Percentiles rank a stretch among this genome's conserved stretches.
These are phyloP conservation scores for Kwoniella heveanensis DNA, from an alignment of 768 basidiomycete species.

Conservation along the genomic window DNA sequence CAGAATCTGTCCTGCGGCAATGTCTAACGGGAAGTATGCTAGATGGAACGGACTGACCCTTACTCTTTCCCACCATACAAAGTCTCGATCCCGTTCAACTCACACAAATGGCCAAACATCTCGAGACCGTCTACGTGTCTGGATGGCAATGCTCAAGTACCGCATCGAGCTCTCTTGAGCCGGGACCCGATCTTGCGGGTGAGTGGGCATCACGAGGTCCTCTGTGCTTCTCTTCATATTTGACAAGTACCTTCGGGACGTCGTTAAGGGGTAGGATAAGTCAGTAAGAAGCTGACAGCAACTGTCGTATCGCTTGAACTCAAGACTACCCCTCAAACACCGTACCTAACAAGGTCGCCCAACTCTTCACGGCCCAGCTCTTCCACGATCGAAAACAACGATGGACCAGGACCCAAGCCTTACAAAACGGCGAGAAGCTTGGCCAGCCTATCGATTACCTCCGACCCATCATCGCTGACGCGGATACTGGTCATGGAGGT, in stretches of 20 bases:
- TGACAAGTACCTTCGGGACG: too few relatives aligned
- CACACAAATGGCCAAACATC: conserved; percentile 95
- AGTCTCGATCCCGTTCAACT: conserved; percentile 97
- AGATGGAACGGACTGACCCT: too few relatives aligned
- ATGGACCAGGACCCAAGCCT: conserved; percentile 45
- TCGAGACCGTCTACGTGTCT: conserved; percentile 98
- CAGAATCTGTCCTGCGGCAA: too few relatives aligned
- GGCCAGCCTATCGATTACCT: conserved; percentile 78
- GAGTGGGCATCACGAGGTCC: too few relatives aligned
- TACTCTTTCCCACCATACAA: too few relatives aligned
- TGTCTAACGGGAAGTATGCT: too few relatives aligned
- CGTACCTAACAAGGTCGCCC: conserved; percentile 97
- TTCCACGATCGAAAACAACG: conserved; percentile 99
- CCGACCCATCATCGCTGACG: conserved; percentile 92
- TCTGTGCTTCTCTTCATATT: too few relatives aligned
- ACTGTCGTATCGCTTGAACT: too few relatives aligned
- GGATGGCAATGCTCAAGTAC: conserved; percentile 85
- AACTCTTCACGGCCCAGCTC: conserved; percentile 94
- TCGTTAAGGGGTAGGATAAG: too few relatives aligned
- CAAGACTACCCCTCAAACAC: conserved; percentile 97
- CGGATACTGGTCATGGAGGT: conserved; percentile 91
- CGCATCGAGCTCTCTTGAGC: conserved; percentile 89
- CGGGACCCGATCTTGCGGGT: conserved; percentile 98
- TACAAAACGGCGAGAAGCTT: conserved; percentile 60
- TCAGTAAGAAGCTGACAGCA: too few relatives aligned